phyloP scores from a whole-genome alignment of 2,329 filamentous ascomycete genomes.

The Cadophora sp. region DNA sequence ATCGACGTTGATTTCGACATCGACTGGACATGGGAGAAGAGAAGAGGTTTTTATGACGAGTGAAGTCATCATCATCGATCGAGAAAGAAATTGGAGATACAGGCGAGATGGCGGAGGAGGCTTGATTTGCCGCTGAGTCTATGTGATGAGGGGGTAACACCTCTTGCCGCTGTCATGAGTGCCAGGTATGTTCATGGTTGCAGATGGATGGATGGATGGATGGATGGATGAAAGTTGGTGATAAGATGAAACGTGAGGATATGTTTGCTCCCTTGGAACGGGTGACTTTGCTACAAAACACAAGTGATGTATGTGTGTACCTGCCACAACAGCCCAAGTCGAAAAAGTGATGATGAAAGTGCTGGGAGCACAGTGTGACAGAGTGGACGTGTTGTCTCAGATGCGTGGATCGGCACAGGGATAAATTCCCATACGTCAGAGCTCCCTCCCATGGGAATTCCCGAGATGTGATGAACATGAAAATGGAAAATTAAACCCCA shows the following conservation, averaged over 20 bases:
- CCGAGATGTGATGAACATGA: background rate
- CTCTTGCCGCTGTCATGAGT: background rate
- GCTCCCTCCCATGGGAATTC: background rate
- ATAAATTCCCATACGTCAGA: constrained; percentile 10
- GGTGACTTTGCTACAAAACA: background rate
- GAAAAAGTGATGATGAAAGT: background rate
- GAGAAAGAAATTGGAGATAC: background rate
- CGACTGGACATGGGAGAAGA: no score
- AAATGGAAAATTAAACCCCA: background rate
- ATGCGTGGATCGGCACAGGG: constrained; percentile 14
- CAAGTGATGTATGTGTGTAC: background rate
- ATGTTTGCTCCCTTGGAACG: background rate
- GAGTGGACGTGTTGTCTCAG: constrained; percentile 9
- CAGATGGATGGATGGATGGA: constrained; percentile 1
- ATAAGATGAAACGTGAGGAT: background rate
- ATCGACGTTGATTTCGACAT: background rate
- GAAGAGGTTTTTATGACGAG: no score
- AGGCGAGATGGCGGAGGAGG: background rate
- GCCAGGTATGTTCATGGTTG: background rate
- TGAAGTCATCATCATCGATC: constrained; percentile 10
- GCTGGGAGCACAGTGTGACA: background rate
- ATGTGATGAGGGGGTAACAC: no score
- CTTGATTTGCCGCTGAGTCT: constrained; percentile 1
- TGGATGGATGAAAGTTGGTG: no score
- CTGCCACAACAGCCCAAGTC: background rate